Conservation (phyloP, 331 rosid genomes). For the Pyrus hybrid region DNA sequence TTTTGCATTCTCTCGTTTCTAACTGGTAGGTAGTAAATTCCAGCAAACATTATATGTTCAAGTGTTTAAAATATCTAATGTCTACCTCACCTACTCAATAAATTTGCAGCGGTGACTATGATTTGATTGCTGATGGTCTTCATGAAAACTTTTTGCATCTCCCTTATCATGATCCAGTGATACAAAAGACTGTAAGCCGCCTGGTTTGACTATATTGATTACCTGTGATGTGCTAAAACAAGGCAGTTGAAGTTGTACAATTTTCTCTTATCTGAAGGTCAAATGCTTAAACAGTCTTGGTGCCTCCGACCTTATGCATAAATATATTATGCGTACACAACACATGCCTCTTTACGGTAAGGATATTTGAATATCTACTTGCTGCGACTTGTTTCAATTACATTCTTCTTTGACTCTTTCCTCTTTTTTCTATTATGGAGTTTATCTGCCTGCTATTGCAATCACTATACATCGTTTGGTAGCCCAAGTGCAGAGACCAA, state of each 20-base stretch:
- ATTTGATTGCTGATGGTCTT: constrained; percentile 84
- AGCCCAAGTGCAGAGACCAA: constrained; percentile 90
- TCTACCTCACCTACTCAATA: constrained; percentile 9
- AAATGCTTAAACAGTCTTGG: constrained; percentile 70
- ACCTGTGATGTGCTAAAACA: constrained; percentile 7
- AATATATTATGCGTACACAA: constrained; percentile 64
- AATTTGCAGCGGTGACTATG: constrained; percentile 74
- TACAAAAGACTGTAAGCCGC: constrained; percentile 80
- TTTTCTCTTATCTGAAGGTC: constrained; percentile 51
- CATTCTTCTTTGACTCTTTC: background rate
- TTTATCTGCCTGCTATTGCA: constrained; percentile 58
- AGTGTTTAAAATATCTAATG: background rate
- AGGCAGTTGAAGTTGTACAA: constrained; percentile 17
- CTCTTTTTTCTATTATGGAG: constrained; percentile 30
- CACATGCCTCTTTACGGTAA: constrained; percentile 67
- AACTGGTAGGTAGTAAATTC: constrained; percentile 50
- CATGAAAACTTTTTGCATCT: constrained; percentile 90
- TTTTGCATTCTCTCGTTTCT: constrained; percentile 63
- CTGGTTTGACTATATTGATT: constrained; percentile 18
- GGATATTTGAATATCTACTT: constrained; percentile 8
- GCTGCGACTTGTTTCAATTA: constrained; percentile 5
- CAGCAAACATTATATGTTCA: constrained; percentile 7
- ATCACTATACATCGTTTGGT: constrained; percentile 51
- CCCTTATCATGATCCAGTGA: constrained; percentile 85
- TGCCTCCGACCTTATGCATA: constrained; percentile 63